Evolutionary conservation across 2,329 filamentous ascomycete species (phyloP), one percentile per base, ranked within the genome.

Genomic region (Pseudogymnoascus pannorum): DNA sequence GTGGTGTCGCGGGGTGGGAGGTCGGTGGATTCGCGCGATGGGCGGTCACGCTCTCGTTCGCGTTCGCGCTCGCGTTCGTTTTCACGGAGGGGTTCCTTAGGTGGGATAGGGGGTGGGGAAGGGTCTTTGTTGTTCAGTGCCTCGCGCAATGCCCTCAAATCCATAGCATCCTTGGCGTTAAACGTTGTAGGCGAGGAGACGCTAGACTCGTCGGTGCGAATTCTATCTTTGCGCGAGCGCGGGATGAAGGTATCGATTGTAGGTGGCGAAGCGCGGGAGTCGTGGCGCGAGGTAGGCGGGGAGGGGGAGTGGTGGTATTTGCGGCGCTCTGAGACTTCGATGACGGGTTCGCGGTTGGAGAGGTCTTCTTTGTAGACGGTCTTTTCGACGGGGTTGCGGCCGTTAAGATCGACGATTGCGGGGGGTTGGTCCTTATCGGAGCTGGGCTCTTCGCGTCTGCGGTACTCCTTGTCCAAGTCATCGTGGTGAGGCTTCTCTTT

Each of bases 351-450:
- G 63, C 66, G 54, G 11, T 44, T 14, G 38, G 65, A 57, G 38
- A 64, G 61, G 9, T 68, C 67, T 44, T 66, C 64, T 26, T 62
- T 75, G 5, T 76, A 72, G 16, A 29, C n/a, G 14, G 75, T 71
- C 0, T 74, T 70, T 40, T 86, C 82, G 64, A 83, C 51, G 77
- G 81, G 76, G n/a, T 75, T 22, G 29, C 76, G 74, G 65, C 54
- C 71, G 69, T 24, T 75, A 68, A 61, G 64, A 62, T 71, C 67
- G 18, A 67, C 38, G 22, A 60, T 57, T 20, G 67, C 58, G 24
- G 65, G 59, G 14, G 16, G 35, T 16, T 48, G 57, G 12, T 61
- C 61, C 36, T 40, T 58, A 22, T 60, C 61, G 51, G 35, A n/a
- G 16, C 11, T 48, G 9, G 26, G 16, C 33, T 61, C 44, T n/a